phyloP scores from a whole-genome alignment of 2,329 filamentous ascomycete species.

The Fusarium sacchari region DNA sequence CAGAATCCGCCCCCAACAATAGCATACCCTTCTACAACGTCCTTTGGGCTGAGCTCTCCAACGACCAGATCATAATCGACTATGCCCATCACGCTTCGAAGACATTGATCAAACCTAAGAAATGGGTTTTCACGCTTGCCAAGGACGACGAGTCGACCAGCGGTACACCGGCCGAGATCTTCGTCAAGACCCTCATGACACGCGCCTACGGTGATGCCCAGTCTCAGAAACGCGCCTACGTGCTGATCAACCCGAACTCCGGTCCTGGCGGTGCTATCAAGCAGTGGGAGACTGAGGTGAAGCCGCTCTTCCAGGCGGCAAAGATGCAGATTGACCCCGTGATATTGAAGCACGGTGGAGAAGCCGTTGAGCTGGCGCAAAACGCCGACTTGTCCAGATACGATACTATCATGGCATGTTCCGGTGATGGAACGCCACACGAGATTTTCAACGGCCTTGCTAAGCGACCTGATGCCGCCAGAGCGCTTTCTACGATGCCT shows the following conservation, averaged over 20 bases:
- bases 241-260: constrained; percentile 90
- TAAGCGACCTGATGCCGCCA: constrained; percentile 76
- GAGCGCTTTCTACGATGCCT: constrained; percentile 79
- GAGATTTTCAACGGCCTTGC: constrained; percentile 95
- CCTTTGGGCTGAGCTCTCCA: constrained; percentile 78
- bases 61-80: constrained; percentile 72
- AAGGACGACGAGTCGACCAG: constrained; percentile 30
- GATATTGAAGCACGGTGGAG: constrained; percentile 75
- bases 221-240: constrained; percentile 80
- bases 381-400: constrained; percentile 80
- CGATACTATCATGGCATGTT: constrained; percentile 89
- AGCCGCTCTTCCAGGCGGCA: constrained; percentile 85
- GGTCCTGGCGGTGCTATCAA: constrained; percentile 81
- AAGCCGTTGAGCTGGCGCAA: constrained; percentile 81
- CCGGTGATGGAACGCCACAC: constrained; percentile 89
- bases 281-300: constrained; percentile 78
- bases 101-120: constrained; percentile 67
- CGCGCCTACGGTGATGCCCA: constrained; percentile 76
- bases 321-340: constrained; percentile 79
- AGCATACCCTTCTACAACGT: constrained; percentile 82
- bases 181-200: constrained; percentile 72
- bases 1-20: constrained; percentile 42
- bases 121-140: constrained; percentile 63
- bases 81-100: constrained; percentile 73
- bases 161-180: constrained; percentile 61